Conservation (phyloP, 352 stramenopile species). For the Globisporangium viniferum region DNA sequence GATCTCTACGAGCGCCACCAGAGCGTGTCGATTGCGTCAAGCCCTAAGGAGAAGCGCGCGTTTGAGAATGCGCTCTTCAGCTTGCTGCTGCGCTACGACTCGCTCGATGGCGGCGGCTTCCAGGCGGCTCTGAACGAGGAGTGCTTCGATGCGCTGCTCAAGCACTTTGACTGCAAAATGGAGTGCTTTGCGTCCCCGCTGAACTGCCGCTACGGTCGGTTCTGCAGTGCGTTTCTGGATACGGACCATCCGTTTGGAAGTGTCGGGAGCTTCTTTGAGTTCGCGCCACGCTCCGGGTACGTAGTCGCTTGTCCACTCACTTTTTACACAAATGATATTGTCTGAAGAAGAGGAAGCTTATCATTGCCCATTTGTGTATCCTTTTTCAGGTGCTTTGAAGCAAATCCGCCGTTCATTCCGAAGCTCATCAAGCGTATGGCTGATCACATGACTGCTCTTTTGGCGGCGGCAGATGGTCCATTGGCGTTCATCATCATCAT, state of each 20-base stretch:
- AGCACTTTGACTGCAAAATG: slow-evolving; percentile 90
- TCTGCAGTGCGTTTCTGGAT: slow-evolving; percentile 90
- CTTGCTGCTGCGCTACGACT: slow-evolving; percentile 90
- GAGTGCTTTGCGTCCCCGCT: slow-evolving; percentile 95
- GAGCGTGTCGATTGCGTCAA: slow-evolving; percentile 13
- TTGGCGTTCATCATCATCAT: slow-evolving; percentile 93
- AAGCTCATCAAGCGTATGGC: slow-evolving; percentile 90
- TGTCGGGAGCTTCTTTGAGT: slow-evolving; percentile 93
- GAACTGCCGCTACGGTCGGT: slow-evolving; percentile 90
- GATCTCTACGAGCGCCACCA: slow-evolving; percentile 69
- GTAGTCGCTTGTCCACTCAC: neutral
- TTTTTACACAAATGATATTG: neutral
- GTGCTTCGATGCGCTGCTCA: slow-evolving; percentile 90
- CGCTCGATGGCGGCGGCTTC: slow-evolving; percentile 91
- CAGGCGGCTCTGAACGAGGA: slow-evolving; percentile 90
- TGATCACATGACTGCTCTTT: slow-evolving; percentile 80
- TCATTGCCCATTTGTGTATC: neutral
- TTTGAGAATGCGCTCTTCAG: slow-evolving; percentile 86
- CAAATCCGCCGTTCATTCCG: slow-evolving; percentile 94
- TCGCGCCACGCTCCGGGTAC: slow-evolving; percentile 75
- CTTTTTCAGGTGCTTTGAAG: slow-evolving; percentile 79
- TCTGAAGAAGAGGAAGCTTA: slow-evolving; percentile 2
- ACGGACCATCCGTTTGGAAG: slow-evolving; percentile 89
- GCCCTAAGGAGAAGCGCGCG: slow-evolving; percentile 23
- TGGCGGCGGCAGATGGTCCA: slow-evolving; percentile 56